Evolutionary conservation across 306 rosid species (phyloP), one percentile per base, ranked within the genome.

Genomic region (Begonia loranthoides): DNA sequence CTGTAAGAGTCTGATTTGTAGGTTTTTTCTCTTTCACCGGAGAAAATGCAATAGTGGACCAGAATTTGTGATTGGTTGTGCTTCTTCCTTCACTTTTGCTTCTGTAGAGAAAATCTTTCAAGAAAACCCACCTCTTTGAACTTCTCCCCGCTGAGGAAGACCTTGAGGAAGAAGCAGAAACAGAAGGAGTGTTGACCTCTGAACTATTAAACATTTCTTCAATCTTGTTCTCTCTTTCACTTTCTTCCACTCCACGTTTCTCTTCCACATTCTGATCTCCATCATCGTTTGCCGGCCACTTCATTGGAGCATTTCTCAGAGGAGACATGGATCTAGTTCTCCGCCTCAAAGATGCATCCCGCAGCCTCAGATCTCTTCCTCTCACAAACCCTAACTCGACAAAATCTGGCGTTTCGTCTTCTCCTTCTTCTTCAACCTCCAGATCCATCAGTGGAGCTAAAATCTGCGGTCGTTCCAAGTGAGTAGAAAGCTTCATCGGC

Each of bases 281-380:
- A 6, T 59, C 72, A 24, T 75, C 76, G 8, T 55, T 57, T 15
- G 78, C 92, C 5, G 24, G 17, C 88, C 86, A 83, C 34, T 81
- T 87, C 9, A 57, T 40, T 10, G 49, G 76, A 3, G 72, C 51
- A 41, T 63, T 80, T 13, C 94, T 73, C 17, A 92, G 59, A 3
- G 99, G 99, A 0, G 99, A 92, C 94, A 86, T 57, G 60, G 99
- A 92, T 83, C 93, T 87, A 51, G 94, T 87, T 73, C 99, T 78
- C 14, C 96, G 63, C 36, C 89, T 67, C 15, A 80, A 45, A 4
- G 93, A 83, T 64, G 75, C 83, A 46, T 75, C 76, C 0, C 93
- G 51, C 3, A 76, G 52, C 52, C 86, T 79, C 66, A 83, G 86
- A 92, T 92, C 99, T 68, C 96, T 80, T 13, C 99, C 99, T 59